Base-by-base conservation (phyloP, 495 filamentous ascomycete genomes). In the Trichoderma gamsii region DNA sequence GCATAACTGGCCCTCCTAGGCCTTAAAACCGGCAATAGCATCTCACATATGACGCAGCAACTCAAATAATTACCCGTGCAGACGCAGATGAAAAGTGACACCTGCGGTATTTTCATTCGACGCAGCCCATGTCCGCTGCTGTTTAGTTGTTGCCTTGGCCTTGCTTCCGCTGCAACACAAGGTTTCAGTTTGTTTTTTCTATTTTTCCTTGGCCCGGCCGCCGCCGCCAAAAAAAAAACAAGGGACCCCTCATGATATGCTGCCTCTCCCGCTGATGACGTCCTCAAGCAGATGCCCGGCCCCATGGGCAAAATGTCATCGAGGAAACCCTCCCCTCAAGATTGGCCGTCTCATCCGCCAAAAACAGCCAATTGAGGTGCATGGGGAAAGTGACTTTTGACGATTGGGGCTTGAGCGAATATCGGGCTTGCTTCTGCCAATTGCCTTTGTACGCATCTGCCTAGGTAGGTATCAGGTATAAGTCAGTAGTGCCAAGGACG, bases 211-310 rank as follows among this genome's bases (percentile, higher is more conserved):
- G 51, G 16, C 9, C 51, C 3, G 51, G n/a, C n/a, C 43, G 13
- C 29, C n/a, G n/a, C n/a, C n/a, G n/a, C 29, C 29, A 29, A 16
- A 46, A 15, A 15, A 46, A 25, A 12, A 15, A 46, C 8, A 12
- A n/a, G 15, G 51, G 51, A n/a, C 51, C 51, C 16, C n/a, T n/a
- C 8, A 56, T 61, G 56, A 61, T 61, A 61, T 35, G 56, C 56
- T 27, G n/a, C n/a, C 51, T 25, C 51, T 25, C n/a, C 51, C 51
- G 51, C 56, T 61, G 25, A 61, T 61, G 56, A 61, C 56, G 56
- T 61, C 56, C 56, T 61, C 13, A 13, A 18, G 56, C 56, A 61
- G 56, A 23, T 13, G 49, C 1, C 12, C 16, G 29, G 23, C 13
- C 56, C 35, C 9, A 61, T 61, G 56, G 56, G 23, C 16, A 18